Base-by-base conservation (phyloP, 208 protist genomes). In the Crithidia mellificae region DNA sequence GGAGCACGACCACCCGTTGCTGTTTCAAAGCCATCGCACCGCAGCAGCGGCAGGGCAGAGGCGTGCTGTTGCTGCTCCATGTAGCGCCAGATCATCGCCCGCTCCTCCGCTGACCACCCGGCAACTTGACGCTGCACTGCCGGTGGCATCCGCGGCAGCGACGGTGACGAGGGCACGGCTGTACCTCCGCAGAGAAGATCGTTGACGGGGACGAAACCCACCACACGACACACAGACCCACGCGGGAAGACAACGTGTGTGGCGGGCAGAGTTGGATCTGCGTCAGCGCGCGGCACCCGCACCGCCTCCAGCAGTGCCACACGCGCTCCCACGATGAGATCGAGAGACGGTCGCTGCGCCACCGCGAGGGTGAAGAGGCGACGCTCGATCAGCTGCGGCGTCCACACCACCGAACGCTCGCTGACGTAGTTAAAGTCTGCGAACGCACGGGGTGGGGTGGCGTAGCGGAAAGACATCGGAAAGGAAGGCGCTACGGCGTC, bases 351-450 rank as follows among this genome's bases (percentile, higher is more conserved):
- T 30, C 50, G 68, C 46, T 88, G 81, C 24, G 68, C 76, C 30
- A 67, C 68, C 8, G 77, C 82, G 30, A 87, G 53, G 8, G 71
- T 74, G 50, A 88, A 84, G 25, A 88, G 70, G 0, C 85, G 68
- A 20, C 71, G 72, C 62, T 86, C 85, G 20, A 84, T 76, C 19
- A 77, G 7, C 0, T 32, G 55, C 0, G 85, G 81, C 29, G 65
- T 32, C 58, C 58, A 62, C 47, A 41, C 25, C 32, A 54, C 6
- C 1, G 2, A 14, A 68, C 30, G 25, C 58, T 85, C 80, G 1
- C 27, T 14, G 2, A 74, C 63, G 12, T 12, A 29, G 6, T 49
- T 19, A 24, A 85, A 85, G 27, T 65, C 17, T n/a, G 20, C 19
- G 24, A 66, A 58, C 2, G 22, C 0, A 22, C 8, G 20, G n/a